Conservation (phyloP, 1,284 basidiomycete genomes). For the Ustilago hordei region DNA sequence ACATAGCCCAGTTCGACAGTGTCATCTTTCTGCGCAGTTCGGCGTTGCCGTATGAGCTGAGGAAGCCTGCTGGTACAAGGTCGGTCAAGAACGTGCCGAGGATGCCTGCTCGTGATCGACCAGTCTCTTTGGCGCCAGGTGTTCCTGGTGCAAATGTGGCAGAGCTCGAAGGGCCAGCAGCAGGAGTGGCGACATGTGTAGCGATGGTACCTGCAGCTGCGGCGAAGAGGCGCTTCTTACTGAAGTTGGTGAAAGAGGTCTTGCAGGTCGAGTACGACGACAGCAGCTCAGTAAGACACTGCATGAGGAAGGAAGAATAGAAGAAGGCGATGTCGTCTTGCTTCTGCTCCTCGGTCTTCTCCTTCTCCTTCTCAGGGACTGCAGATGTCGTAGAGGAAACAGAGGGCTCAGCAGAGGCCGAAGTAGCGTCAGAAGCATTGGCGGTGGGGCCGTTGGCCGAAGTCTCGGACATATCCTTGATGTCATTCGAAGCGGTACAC, state of each 20-base stretch:
- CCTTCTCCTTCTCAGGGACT: slow-evolving; percentile 12
- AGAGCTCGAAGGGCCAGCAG: slow-evolving; percentile 79
- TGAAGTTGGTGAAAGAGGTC: slow-evolving; percentile 83
- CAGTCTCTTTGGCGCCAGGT: slow-evolving; percentile 36
- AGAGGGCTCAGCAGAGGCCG: neutral
- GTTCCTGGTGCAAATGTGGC: slow-evolving; percentile 75
- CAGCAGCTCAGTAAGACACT: slow-evolving; percentile 88
- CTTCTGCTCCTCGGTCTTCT: slow-evolving; percentile 35
- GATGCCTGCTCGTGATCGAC: slow-evolving; percentile 35
- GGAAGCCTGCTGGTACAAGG: slow-evolving; percentile 67
- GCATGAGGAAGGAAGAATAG: slow-evolving; percentile 89
- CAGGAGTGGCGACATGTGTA: slow-evolving; percentile 76
- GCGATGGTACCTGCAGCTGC: slow-evolving; percentile 73
- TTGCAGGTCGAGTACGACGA: slow-evolving; percentile 95
- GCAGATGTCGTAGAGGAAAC: neutral
- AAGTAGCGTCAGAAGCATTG: neutral
- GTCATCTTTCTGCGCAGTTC: slow-evolving; percentile 68
- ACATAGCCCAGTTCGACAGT: slow-evolving; percentile 81
- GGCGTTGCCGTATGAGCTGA: slow-evolving; percentile 55
- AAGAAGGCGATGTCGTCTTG: slow-evolving; percentile 70
- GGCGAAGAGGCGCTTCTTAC: slow-evolving; percentile 71
- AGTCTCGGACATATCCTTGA: neutral
- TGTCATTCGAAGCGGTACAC: neutral
- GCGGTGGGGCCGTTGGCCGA: neutral
- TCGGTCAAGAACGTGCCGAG: slow-evolving; percentile 63